Conservation (phyloP, 805 yeast genomes). For the Wickerhamiella occidentalis region DNA sequence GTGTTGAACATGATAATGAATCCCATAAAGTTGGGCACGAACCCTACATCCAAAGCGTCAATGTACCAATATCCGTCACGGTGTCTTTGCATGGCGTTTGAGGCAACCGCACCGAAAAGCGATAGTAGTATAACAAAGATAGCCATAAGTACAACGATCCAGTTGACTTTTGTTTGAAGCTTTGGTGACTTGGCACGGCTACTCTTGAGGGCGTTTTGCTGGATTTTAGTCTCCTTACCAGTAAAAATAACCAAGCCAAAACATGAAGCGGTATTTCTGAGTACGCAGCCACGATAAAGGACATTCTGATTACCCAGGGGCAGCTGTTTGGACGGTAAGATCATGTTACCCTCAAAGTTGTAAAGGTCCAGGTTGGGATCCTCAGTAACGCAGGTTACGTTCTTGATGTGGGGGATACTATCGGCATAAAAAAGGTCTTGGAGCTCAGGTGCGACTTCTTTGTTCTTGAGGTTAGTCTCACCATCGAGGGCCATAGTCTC, state of each 20-base stretch:
- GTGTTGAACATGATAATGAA: conserved; percentile 96
- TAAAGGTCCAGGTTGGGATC: conserved; percentile 89
- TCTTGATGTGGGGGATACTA: conserved; percentile 39
- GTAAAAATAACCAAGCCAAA: conserved; percentile 80
- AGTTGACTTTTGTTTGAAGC: conserved; percentile 68
- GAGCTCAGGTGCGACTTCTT: conserved; percentile 53
- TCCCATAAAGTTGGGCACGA: conserved; percentile 86
- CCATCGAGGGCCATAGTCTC: conserved; percentile 99
- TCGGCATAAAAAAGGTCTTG: conserved; percentile 33
- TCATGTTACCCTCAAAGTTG: conserved; percentile 65
- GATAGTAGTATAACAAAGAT: conserved; percentile 61
- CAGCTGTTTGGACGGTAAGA: conserved; percentile 31
- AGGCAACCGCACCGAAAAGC: conserved; percentile 71
- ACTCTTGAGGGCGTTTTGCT: conserved; percentile 86
- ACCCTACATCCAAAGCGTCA: conserved; percentile 59
- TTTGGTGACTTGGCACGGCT: conserved; percentile 92
- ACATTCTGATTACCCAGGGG: conserved; percentile 74
- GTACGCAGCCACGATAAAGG: conserved; percentile 78
- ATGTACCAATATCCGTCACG: conserved; percentile 58
- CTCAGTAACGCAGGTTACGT: conserved; percentile 54
- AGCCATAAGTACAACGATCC: conserved; percentile 81
- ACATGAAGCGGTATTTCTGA: conserved; percentile 67
- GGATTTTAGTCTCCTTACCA: conserved; percentile 90
- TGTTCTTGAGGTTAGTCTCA: conserved; percentile 80
- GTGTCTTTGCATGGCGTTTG: conserved; percentile 30